Evolutionary conservation across 805 yeast species (phyloP).

Genomic region (Candida andamanensis): DNA sequence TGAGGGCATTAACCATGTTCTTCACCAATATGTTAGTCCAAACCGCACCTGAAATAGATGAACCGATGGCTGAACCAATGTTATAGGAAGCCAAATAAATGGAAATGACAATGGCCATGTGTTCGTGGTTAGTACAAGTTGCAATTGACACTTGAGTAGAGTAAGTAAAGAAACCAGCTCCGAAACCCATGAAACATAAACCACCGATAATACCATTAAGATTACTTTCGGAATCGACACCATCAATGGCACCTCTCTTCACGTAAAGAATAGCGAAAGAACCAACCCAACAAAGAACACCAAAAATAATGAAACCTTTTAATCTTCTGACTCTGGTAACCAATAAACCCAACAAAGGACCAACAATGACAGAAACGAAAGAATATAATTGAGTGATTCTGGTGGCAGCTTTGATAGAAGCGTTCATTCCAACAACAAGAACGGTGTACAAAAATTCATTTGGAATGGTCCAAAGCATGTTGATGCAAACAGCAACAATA

Average conservation of each 20-base stretch:
- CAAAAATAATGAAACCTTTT: slow-evolving; percentile 57
- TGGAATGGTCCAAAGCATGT: slow-evolving; percentile 65
- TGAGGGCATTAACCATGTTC: slow-evolving; percentile 30
- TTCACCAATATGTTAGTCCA: slow-evolving; percentile 60
- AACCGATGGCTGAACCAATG: slow-evolving; percentile 62
- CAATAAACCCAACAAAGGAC: slow-evolving; percentile 53
- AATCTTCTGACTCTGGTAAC: slow-evolving; percentile 46
- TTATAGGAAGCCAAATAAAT: slow-evolving; percentile 53
- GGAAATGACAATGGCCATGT: slow-evolving; percentile 59
- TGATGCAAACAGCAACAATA: slow-evolving; percentile 50
- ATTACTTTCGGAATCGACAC: slow-evolving; percentile 19
- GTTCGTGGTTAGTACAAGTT: slow-evolving; percentile 55
- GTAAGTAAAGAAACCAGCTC: slow-evolving; percentile 69
- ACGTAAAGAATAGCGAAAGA: slow-evolving; percentile 56
- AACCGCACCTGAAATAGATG: slow-evolving; percentile 62
- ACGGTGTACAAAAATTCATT: slow-evolving; percentile 66
- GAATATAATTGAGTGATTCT: slow-evolving; percentile 60
- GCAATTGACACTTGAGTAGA: slow-evolving; percentile 58
- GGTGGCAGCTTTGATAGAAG: slow-evolving; percentile 57
- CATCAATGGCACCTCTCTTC: slow-evolving; percentile 43
- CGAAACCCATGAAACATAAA: slow-evolving; percentile 60
- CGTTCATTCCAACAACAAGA: slow-evolving; percentile 57
- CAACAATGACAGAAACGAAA: slow-evolving; percentile 58
- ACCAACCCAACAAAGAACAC: slow-evolving; percentile 52
- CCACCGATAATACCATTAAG: slow-evolving; percentile 58